A percentile compares a stretch with the other conserved stretches of the same genome.
These are phyloP conservation scores for Trametes cubensis DNA, from an alignment of 768 basidiomycete genomes.

Conservation along the genomic window DNA sequence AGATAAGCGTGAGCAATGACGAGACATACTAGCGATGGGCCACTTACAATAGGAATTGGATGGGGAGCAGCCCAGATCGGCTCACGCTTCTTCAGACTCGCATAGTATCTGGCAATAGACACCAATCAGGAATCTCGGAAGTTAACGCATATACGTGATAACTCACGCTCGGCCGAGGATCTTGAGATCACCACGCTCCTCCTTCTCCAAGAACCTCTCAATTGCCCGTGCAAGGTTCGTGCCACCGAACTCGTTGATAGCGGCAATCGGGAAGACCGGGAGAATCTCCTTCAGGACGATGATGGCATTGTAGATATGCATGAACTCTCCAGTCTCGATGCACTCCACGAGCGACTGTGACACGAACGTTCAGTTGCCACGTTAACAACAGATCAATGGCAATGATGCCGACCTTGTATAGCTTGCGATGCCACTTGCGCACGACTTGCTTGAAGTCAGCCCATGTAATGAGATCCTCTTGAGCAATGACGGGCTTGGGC, in stretches of 20 bases:
- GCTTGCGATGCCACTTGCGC: conserved; percentile 83
- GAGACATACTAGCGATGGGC: background rate
- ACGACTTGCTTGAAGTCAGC: conserved; percentile 66
- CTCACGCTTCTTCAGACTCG: conserved; percentile 76
- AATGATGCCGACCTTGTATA: conserved; percentile 58
- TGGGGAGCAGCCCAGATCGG: conserved; percentile 49
- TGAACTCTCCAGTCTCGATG: conserved; percentile 87
- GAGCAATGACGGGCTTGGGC: conserved; percentile 46
- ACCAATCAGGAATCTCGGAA: background rate
- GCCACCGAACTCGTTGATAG: conserved; percentile 56
- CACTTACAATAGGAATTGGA: conserved; percentile 38
- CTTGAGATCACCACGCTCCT: conserved; percentile 84
- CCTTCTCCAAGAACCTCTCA: conserved; percentile 67
- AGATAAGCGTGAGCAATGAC: background rate
- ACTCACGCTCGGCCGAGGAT: conserved; percentile 77
- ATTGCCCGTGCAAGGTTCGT: conserved; percentile 59
- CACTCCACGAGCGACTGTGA: conserved; percentile 75
- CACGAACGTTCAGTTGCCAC: background rate
- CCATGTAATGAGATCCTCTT: conserved; percentile 68
- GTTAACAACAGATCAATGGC: background rate
- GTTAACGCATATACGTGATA: background rate
- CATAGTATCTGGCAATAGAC: conserved; percentile 56
- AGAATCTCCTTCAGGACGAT: conserved; percentile 90
- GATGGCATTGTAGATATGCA: conserved; percentile 98
- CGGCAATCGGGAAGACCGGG: conserved; percentile 80